Evolutionary conservation across 2,329 filamentous ascomycete genomes (phyloP).

Genomic region (Colletotrichum gigasporum): DNA sequence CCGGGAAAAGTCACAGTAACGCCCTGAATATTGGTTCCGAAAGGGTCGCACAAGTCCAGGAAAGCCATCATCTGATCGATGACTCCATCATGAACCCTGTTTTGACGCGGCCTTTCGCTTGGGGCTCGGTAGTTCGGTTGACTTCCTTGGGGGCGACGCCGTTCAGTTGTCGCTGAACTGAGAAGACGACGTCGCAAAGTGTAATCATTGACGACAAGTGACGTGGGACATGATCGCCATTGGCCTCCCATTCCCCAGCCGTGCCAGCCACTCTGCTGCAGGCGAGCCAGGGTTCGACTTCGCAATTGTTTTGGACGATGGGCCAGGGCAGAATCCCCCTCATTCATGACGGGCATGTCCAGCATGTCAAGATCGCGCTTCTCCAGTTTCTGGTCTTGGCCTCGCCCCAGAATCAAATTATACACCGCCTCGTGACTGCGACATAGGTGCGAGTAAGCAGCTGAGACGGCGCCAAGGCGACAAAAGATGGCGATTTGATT

Average conservation of each 20-base stretch:
- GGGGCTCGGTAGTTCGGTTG: conserved; percentile 10
- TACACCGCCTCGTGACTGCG: not conserved
- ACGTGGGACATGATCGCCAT: conserved; percentile 14
- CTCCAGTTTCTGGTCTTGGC: conserved; percentile 9
- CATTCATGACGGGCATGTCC: conserved; percentile 11
- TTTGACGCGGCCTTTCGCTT: conserved; percentile 1
- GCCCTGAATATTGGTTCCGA: conserved; percentile 10
- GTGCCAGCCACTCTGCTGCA: conserved; percentile 18
- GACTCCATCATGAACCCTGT: conserved; percentile 28
- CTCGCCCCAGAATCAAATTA: not conserved
- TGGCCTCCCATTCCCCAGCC: not conserved
- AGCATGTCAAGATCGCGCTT: conserved; percentile 13
- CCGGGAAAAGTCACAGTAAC: not conserved
- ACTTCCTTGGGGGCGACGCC: conserved; percentile 6
- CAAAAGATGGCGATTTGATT: not conserved
- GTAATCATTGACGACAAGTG: not conserved
- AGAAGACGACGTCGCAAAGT: conserved; percentile 1
- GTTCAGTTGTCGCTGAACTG: not conserved
- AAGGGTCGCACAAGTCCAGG: not conserved
- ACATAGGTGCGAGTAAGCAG: not conserved
- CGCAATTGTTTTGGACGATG: conserved; percentile 9
- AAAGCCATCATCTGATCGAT: conserved; percentile 28
- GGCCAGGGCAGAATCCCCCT: conserved; percentile 3
- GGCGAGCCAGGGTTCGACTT: not conserved
- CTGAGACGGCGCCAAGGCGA: conserved; percentile 14